Conservation (phyloP, 192 early-diverging fungal species). For the Backusella macrospora region DNA sequence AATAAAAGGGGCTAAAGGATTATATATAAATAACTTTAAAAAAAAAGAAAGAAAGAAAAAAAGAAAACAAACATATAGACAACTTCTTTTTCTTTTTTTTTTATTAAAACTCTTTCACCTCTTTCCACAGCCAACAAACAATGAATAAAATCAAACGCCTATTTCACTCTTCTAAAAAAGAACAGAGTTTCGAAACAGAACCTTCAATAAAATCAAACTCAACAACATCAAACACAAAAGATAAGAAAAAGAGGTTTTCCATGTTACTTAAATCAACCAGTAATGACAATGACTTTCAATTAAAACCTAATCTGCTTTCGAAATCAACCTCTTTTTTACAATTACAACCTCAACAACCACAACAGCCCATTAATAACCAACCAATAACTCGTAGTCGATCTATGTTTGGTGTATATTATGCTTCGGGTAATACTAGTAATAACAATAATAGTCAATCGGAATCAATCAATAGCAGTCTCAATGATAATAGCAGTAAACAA, state of each 20-base stretch:
- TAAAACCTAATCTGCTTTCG: conserved; percentile 5
- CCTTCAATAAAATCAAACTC: not conserved
- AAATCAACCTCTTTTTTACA: conserved; percentile 20
- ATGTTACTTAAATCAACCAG: not conserved
- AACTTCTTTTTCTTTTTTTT: not conserved
- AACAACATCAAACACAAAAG: not conserved
- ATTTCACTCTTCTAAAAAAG: not conserved
- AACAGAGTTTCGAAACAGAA: not conserved
- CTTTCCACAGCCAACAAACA: not conserved
- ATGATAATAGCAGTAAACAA: not conserved
- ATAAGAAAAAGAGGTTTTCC: conserved; percentile 19
- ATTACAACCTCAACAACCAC: not conserved
- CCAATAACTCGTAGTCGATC: not conserved
- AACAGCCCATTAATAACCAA: not conserved
- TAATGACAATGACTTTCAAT: not conserved
- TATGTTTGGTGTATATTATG: not conserved
- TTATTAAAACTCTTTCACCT: not conserved
- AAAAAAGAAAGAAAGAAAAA: too few relatives aligned
- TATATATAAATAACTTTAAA: too few relatives aligned
- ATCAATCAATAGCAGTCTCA: not conserved
- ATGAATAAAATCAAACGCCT: conserved; percentile 10
- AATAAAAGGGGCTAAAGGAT: too few relatives aligned
- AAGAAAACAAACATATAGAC: too few relatives aligned
- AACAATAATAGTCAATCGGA: not conserved
- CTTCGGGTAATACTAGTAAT: not conserved